Evolutionary conservation across 1,284 basidiomycete genomes (phyloP), one percentile per base, ranked within the genome.

Genomic region (Pseudozyma hubeiensis): DNA sequence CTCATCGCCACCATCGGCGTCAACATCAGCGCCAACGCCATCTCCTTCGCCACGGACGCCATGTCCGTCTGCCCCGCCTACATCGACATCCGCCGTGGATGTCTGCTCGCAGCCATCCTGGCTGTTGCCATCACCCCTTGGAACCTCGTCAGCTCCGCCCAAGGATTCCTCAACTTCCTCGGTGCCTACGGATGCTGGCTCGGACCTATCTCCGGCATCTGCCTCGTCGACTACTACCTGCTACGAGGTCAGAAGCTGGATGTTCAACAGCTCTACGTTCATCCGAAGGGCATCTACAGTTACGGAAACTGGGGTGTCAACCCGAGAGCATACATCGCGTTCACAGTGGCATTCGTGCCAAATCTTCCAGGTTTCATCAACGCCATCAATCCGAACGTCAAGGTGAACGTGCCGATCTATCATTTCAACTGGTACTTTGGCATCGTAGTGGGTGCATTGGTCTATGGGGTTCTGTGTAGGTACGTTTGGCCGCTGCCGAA

Each of bases 361-460:
- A 65, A 65, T 16, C 31, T 66, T 7, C 67, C 67, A 8, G 67
- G 67, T 2, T 71, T 71, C 34, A 49, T 65, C 48, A 65, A 71
- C 29, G 66, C 66, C 2, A 69, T 69, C 61, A 68, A 64, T 31
- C 60, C 65, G 5, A 35, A 29, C 5, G 50, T 69, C 16, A 33
- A 44, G 0, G n/a, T 61, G n/a, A 52, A 64, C 29, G 51, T 62
- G 4, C 66, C 66, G 14, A 69, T 62, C 16, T 69, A 69, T 10
- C 33, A 43, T 11, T 69, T 69, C 44, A 69, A 69, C 33, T 69
- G 66, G 62, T 61, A 52, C 50, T 69, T 69, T 53, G 66, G 66
- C 5, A 33, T 64, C 17, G n/a, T 14, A 3, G 62, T 64, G 16
- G 61, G 45, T 1, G 33, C 55, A 8, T 11, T 51, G 14, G 54